Evolutionary conservation across 495 filamentous ascomycete genomes (phyloP).

Genomic region (Neurospora sp.): DNA sequence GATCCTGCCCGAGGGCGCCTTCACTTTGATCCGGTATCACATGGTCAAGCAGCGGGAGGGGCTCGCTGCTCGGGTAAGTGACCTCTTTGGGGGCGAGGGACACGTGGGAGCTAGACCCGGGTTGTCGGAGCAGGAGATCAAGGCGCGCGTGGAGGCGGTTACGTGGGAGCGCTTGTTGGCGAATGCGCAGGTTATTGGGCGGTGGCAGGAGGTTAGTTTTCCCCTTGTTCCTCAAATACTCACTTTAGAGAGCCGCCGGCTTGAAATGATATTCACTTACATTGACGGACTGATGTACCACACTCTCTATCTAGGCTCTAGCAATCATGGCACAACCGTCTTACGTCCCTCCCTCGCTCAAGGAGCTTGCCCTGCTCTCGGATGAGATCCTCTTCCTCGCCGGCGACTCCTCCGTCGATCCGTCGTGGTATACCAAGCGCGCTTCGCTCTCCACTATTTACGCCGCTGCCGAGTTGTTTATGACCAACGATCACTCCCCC

Average conservation of each 20-base stretch:
- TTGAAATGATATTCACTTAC: background rate
- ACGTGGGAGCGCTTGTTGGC: conserved; percentile 62
- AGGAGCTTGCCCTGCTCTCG: conserved; percentile 67
- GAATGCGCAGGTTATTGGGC: conserved; percentile 57
- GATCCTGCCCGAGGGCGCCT: conserved; percentile 66
- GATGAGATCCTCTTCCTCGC: conserved; percentile 85
- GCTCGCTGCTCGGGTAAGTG: conserved; percentile 23
- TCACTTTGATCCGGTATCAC: conserved; percentile 76
- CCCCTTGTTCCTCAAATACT: background rate
- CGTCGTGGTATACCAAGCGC: conserved; percentile 85
- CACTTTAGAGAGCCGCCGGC: background rate
- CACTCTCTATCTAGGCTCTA: conserved; percentile 51
- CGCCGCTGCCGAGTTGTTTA: conserved; percentile 77
- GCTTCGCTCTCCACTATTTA: conserved; percentile 70
- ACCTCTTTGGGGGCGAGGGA: conserved; percentile 15
- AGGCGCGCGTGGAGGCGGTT: conserved; percentile 44
- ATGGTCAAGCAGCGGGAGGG: conserved; percentile 52
- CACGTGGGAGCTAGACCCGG: conserved; percentile 22
- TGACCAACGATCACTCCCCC: conserved; percentile 71
- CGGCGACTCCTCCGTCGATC: conserved; percentile 71
- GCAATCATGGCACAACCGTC: conserved; percentile 75
- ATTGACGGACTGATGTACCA: background rate
- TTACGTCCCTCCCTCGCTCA: conserved; percentile 65
- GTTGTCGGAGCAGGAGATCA: conserved; percentile 25
- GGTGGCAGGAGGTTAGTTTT: conserved; percentile 72